Evolutionary conservation across 1,139 yeast genomes (phyloP).

Genomic region (Petasospora rhodanensis): DNA sequence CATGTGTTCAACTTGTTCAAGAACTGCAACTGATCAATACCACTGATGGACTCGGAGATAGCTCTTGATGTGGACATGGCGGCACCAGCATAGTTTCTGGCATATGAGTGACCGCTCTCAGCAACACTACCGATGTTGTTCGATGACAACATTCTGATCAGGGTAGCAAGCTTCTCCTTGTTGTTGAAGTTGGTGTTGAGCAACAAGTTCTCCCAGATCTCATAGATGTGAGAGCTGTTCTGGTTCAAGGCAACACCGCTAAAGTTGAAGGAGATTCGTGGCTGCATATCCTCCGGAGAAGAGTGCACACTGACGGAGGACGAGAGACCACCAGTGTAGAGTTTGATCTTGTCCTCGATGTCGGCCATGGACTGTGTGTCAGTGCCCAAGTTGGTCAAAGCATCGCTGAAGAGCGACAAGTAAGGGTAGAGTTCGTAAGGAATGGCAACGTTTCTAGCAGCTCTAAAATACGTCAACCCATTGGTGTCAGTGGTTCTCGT

Average conservation of each 20-base stretch:
- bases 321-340: conserved; percentile 79
- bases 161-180: conserved; percentile 63
- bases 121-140: conserved; percentile 78
- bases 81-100: conserved; percentile 64
- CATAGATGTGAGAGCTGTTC: conserved; percentile 57
- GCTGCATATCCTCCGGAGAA: conserved; percentile 39
- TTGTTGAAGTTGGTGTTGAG: conserved; percentile 62
- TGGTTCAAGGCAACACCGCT: conserved; percentile 69
- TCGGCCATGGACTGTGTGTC: conserved; percentile 62
- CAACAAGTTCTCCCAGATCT: conserved; percentile 65
- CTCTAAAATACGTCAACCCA: conserved; percentile 69
- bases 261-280: conserved; percentile 47
- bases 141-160: conserved; percentile 71
- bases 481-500: conserved; percentile 63
- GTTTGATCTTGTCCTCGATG: conserved; percentile 78
- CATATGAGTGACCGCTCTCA: conserved; percentile 85
- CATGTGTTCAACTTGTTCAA: conserved; percentile 54
- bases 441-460: conserved; percentile 48
- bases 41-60: conserved; percentile 60
- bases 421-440: conserved; percentile 63
- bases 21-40: conserved; percentile 72
- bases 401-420: conserved; percentile 72
- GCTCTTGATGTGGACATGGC: conserved; percentile 57
- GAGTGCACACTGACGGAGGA: conserved; percentile 54
- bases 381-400: conserved; percentile 86